These are phyloP conservation scores for Geotrichum klebahnii DNA, from an alignment of 1,139 yeast genomes.

Conservation along the genomic window DNA sequence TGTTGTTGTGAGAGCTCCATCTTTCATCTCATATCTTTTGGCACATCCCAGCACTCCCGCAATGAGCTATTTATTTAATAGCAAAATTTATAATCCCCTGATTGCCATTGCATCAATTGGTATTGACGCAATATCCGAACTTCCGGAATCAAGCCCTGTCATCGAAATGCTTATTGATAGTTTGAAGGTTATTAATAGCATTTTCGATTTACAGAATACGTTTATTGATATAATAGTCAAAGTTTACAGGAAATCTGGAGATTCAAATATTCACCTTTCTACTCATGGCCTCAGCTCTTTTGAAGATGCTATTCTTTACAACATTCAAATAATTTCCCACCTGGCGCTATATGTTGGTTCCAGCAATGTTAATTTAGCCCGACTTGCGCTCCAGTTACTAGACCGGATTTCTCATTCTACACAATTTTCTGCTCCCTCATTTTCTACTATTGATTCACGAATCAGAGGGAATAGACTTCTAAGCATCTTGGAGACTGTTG, in stretches of 20 bases:
- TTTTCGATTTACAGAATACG: conserved; percentile 52
- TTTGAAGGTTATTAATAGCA: conserved; percentile 47
- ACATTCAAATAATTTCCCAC: conserved; percentile 64
- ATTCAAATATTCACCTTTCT: conserved; percentile 44
- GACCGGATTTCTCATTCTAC: conserved; percentile 49
- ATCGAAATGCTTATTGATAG: conserved; percentile 38
- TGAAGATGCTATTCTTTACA: conserved; percentile 65
- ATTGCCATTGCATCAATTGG: conserved; percentile 56
- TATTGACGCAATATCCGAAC: conserved; percentile 50
- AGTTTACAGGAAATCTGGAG: conserved; percentile 25
- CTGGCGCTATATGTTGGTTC: conserved; percentile 68
- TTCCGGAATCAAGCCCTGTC: conserved; percentile 39
- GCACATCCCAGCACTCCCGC: conserved; percentile 69
- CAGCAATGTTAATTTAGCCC: conserved; percentile 48
- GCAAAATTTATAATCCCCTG: conserved; percentile 52
- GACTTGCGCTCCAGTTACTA: conserved; percentile 52
- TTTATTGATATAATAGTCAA: conserved; percentile 33
- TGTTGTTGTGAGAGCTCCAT: conserved; percentile 44
- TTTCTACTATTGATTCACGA: conserved; percentile 40
- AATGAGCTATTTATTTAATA: conserved; percentile 59
- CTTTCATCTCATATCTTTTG: conserved; percentile 42
- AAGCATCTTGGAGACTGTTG: conserved; percentile 66
- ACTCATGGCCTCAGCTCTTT: conserved; percentile 61
- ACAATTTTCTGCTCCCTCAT: conserved; percentile 45
- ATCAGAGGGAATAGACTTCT: conserved; percentile 61